A percentile compares a stretch with the other conserved stretches of the same genome.
Evolutionary conservation across 768 basidiomycete species (phyloP).

Genomic region (Cyclocybe aegerita): DNA sequence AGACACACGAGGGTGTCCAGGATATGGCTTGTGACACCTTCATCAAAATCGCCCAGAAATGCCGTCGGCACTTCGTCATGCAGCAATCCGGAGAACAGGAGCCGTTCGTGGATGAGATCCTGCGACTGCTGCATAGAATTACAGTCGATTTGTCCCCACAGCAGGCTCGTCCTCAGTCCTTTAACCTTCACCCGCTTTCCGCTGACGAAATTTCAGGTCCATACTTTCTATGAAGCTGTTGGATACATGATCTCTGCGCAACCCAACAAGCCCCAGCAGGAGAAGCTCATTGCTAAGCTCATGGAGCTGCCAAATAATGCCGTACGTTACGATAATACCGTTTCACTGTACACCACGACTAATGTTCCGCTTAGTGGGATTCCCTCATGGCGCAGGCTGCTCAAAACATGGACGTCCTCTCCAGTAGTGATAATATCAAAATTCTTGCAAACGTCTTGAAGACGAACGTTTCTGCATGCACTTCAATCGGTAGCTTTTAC

Average conservation of each 20-base stretch:
- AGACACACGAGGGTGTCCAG: conserved; percentile 99
- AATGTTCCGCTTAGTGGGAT: conserved; percentile 74
- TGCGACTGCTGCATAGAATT: conserved; percentile 87
- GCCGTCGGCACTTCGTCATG: conserved; percentile 97
- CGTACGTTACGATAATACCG: conserved; percentile 42
- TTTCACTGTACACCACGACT: conserved; percentile 4
- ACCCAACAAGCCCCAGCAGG: conserved; percentile 96
- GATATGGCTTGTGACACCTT: conserved; percentile 99
- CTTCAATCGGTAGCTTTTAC: conserved; percentile 96
- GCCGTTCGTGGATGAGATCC: conserved; percentile 97
- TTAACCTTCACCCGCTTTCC: conserved; percentile 2
- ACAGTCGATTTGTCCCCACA: conserved; percentile 93
- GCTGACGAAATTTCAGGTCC: conserved; percentile 51
- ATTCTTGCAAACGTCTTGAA: conserved; percentile 96
- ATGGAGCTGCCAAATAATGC: conserved; percentile 99
- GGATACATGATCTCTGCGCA: conserved; percentile 99
- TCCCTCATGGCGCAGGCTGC: conserved; percentile 95
- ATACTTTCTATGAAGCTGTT: conserved; percentile 98
- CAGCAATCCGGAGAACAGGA: conserved; percentile 96
- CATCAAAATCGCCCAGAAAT: conserved; percentile 99
- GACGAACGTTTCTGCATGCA: conserved; percentile 97
- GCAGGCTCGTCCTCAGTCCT: conserved; percentile 47
- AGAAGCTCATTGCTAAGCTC: conserved; percentile 88
- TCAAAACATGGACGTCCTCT: conserved; percentile 88
- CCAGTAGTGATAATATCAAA: conserved; percentile 92